A percentile compares a stretch with the other conserved stretches of the same genome.
Evolutionary conservation across 2,329 filamentous ascomycete species (phyloP).

Genomic region (Parastagonospora nodorum): DNA sequence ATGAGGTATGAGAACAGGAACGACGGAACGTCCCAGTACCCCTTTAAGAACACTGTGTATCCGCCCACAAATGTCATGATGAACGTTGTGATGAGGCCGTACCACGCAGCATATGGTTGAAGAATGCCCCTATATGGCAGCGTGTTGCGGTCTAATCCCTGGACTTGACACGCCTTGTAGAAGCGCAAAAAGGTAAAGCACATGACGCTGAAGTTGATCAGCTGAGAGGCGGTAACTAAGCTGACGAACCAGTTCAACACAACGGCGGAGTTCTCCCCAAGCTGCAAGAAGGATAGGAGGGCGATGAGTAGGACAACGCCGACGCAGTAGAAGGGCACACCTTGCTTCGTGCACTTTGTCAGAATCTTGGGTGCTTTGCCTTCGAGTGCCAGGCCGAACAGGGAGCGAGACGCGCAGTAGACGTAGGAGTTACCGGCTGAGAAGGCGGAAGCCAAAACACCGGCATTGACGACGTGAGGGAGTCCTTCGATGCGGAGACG

Average conservation of each 20-base stretch:
- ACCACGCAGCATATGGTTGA: constrained; percentile 75
- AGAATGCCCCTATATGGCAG: constrained; percentile 72
- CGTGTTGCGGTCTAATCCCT: constrained; percentile 69
- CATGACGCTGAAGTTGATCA: constrained; percentile 56
- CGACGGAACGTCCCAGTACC: constrained; percentile 68
- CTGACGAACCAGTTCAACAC: constrained; percentile 78
- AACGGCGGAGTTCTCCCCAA: constrained; percentile 68
- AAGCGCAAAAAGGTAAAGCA: constrained; percentile 75
- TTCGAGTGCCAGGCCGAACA: constrained; percentile 60
- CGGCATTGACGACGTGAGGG: constrained; percentile 65
- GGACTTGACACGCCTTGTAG: constrained; percentile 69
- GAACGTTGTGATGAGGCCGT: constrained; percentile 65
- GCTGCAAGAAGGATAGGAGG: constrained; percentile 74
- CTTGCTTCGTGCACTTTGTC: constrained; percentile 62
- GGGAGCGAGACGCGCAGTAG: constrained; percentile 59
- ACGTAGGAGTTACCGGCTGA: constrained; percentile 62
- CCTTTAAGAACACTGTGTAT: constrained; percentile 75
- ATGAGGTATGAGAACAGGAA: constrained; percentile 69
- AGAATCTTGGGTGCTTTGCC: constrained; percentile 61
- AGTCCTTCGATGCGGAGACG: constrained; percentile 60
- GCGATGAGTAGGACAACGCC: constrained; percentile 68
- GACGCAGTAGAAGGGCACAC: constrained; percentile 77
- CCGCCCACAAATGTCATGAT: constrained; percentile 77
- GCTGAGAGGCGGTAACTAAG: constrained; percentile 72
- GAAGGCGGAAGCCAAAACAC: constrained; percentile 60